Conservation (phyloP, 345 rosid species). For the Boechera stricta region DNA sequence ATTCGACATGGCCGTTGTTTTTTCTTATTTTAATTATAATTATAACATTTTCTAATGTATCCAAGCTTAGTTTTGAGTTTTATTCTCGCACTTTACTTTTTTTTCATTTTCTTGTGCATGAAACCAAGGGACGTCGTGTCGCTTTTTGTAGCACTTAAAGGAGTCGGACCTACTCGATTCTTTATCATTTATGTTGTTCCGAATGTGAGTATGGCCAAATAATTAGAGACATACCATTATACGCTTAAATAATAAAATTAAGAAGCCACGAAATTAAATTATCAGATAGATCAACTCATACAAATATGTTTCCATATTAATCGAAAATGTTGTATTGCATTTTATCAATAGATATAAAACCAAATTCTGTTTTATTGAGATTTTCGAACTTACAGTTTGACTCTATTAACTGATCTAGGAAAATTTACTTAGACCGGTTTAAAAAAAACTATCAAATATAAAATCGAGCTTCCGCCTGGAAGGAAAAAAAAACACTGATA, state of each 20-base stretch:
- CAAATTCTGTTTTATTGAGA: not conserved
- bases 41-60: not conserved
- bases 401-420: not conserved
- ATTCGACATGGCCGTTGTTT: slow-evolving; percentile 43
- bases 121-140: slow-evolving; percentile 44
- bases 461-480: too few relatives aligned
- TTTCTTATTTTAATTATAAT: slow-evolving; percentile 6
- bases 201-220: not conserved
- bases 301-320: not conserved
- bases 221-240: not conserved
- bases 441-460: not conserved
- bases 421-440: not conserved
- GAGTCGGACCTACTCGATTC: slow-evolving; percentile 16
- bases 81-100: not conserved
- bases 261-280: not conserved
- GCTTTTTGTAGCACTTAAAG: slow-evolving; percentile 22
- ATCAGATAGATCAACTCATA: not conserved
- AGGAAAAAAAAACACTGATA: too few relatives aligned
- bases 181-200: slow-evolving; percentile 16
- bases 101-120: slow-evolving; percentile 26
- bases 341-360: not conserved
- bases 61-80: not conserved
- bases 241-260: not conserved
- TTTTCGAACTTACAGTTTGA: not conserved
- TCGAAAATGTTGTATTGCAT: not conserved